Evolutionary conservation across 2,329 filamentous ascomycete species (phyloP), one percentile per base, ranked within the genome.

Genomic region (Claviceps purpurea): DNA sequence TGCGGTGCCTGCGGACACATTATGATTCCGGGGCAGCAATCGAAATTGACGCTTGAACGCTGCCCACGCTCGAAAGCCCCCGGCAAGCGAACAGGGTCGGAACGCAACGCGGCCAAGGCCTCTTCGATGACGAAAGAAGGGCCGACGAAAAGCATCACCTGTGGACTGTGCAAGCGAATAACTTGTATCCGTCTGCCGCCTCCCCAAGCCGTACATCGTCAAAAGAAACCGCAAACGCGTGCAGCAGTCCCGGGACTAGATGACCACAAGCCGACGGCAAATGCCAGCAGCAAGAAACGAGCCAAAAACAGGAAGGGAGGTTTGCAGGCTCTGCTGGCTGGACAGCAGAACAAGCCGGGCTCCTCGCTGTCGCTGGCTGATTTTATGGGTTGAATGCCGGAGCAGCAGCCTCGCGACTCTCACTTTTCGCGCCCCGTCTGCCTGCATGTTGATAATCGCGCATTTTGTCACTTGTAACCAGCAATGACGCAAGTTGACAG

Each of bases 281-380:
- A 78, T 61, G 74, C 77, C 7, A 79, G 68, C 65, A 83, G 78
- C 67, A 83, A 80, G 66, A 84, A 83, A 67, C 73, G 81, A 49
- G 78, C 81, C 37, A 85, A 81, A 67, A 77, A 70, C 55, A 72
- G 81, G 54, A 86, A 84, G 64, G 77, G 79, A 38, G 81, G 79
- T 1, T 68, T 87, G n/a, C 78, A 84, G 62, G 80, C 81, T 49
- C 63, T 86, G 42, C 68, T 86, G n/a, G 73, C 68, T 4, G 63
- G 74, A 47, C 77, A 79, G 56, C 71, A 70, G 60, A 70, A 71
- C 50, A 71, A 70, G 59, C 59, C 68, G 4, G 59, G 69, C 13
- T 68, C 61, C 42, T 54, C 69, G 59, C 63, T 81, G 34, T 79
- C 73, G 55, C 70, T 82, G n/a, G 69, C 74, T 34, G 74, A 79